Conservation (phyloP, 2,329 filamentous ascomycete species). For the Hortaea sp. region DNA sequence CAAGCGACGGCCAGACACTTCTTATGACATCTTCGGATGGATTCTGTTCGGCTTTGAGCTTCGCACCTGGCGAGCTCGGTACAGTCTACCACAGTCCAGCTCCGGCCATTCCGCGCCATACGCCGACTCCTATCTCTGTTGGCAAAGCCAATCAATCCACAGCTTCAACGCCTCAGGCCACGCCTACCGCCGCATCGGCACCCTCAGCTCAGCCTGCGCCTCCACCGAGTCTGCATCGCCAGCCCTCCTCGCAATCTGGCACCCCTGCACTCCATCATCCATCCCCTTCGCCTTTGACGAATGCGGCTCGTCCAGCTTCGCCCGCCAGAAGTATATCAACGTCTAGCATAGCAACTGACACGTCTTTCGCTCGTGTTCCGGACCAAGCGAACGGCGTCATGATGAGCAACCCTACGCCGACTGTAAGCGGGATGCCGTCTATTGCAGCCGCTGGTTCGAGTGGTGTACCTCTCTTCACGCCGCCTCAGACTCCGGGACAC, state of each 20-base stretch:
- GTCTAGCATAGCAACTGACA: conserved; percentile 65
- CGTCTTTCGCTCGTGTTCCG: conserved; percentile 31
- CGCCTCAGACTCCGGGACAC: conserved; percentile 70
- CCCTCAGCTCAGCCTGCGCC: conserved; percentile 5
- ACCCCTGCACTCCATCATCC: conserved; percentile 51
- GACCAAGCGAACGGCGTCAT: conserved; percentile 30
- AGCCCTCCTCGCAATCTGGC: conserved; percentile 4
- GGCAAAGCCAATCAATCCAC: conserved; percentile 24
- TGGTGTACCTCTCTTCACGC: conserved; percentile 70
- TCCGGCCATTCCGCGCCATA: conserved; percentile 22
- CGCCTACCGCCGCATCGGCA: conserved; percentile 15
- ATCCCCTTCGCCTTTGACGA: conserved; percentile 45
- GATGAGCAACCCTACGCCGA: conserved; percentile 25
- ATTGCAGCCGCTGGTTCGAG: conserved; percentile 27
- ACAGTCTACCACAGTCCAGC: conserved; percentile 63
- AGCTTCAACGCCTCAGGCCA: conserved; percentile 33
- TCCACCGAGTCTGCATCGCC: conserved; percentile 3
- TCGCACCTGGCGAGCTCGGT: conserved; percentile 73
- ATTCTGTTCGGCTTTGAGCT: conserved; percentile 88
- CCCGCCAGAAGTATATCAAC: conserved; percentile 78
- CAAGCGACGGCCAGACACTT: conserved; percentile 64
- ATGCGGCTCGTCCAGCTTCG: conserved; percentile 53
- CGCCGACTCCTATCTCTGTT: conserved; percentile 30
- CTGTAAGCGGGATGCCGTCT: conserved; percentile 23
- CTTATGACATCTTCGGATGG: conserved; percentile 97